Conservation (phyloP, 768 basidiomycete species). For the Lenzites betulinus region DNA sequence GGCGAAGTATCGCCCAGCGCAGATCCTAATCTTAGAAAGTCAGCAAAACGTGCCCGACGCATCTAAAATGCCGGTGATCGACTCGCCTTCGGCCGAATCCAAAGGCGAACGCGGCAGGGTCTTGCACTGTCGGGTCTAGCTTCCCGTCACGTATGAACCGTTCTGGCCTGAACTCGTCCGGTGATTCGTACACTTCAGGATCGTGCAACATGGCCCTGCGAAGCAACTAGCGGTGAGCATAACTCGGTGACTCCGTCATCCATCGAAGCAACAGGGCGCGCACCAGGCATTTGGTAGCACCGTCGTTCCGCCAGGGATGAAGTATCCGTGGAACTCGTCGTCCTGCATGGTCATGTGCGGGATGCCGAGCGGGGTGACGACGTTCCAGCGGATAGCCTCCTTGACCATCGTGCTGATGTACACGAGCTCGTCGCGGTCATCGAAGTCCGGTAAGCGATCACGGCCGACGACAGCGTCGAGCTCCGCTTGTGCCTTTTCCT, state of each 20-base stretch:
- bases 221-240: background rate
- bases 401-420: conserved; percentile 46
- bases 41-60: background rate
- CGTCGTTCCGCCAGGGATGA: conserved; percentile 30
- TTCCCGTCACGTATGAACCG: conserved; percentile 6
- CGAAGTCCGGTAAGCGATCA: background rate
- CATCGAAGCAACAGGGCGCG: too few relatives aligned
- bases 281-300: conserved; percentile 21
- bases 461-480: background rate
- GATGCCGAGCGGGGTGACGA: conserved; percentile 39
- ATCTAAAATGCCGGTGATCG: background rate
- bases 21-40: background rate
- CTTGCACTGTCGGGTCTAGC: conserved; percentile 23
- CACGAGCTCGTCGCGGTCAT: conserved; percentile 39
- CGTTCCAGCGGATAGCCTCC: conserved; percentile 56
- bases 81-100: conserved; percentile 28
- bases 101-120: conserved; percentile 30
- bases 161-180: conserved; percentile 9
- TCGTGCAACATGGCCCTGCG: too few relatives aligned
- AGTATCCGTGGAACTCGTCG: conserved; percentile 14
- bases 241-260: too few relatives aligned
- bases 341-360: conserved; percentile 4
- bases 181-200: too few relatives aligned
- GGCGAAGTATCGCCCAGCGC: conserved; percentile 14
- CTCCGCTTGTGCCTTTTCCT: background rate